Conservation (phyloP, 2,329 filamentous ascomycete species). For the Aaosphaeria arxii region DNA sequence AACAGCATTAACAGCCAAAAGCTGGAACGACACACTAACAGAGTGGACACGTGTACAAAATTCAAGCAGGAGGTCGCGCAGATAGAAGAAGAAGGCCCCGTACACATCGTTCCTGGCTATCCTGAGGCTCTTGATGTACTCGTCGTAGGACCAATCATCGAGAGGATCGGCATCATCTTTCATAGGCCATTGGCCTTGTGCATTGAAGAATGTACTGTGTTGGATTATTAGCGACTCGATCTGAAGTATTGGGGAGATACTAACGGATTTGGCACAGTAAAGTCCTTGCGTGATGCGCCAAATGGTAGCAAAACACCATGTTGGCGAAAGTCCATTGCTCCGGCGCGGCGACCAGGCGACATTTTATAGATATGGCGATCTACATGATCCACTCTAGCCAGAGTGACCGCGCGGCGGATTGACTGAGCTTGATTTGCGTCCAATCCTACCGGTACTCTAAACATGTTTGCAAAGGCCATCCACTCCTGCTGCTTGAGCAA, state of each 20-base stretch:
- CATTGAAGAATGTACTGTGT: conserved; percentile 36
- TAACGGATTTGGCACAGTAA: conserved; percentile 42
- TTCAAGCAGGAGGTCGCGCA: conserved; percentile 23
- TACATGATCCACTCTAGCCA: conserved; percentile 27
- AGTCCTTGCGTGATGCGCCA: conserved; percentile 27
- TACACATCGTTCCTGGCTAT: conserved; percentile 36
- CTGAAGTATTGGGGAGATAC: conserved; percentile 8
- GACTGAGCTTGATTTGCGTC: conserved; percentile 14
- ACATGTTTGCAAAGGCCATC: conserved; percentile 20
- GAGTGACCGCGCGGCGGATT: conserved; percentile 21
- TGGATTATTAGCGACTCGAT: not conserved
- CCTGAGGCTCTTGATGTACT: conserved; percentile 20
- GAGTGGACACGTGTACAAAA: conserved; percentile 19
- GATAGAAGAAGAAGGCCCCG: conserved; percentile 37
- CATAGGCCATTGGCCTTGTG: conserved; percentile 33
- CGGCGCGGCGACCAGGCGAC: conserved; percentile 23
- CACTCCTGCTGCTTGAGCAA: conserved; percentile 31
- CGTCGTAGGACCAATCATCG: conserved; percentile 33
- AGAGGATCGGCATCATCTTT: conserved; percentile 36
- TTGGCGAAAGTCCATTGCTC: conserved; percentile 27
- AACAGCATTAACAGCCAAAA: not conserved
- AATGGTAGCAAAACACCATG: conserved; percentile 44
- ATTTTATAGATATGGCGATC: conserved; percentile 25
- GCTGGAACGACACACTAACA: not conserved
- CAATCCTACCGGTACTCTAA: conserved; percentile 23